Base-by-base conservation (phyloP, 1,284 basidiomycete genomes). In the Boletus sp. region DNA sequence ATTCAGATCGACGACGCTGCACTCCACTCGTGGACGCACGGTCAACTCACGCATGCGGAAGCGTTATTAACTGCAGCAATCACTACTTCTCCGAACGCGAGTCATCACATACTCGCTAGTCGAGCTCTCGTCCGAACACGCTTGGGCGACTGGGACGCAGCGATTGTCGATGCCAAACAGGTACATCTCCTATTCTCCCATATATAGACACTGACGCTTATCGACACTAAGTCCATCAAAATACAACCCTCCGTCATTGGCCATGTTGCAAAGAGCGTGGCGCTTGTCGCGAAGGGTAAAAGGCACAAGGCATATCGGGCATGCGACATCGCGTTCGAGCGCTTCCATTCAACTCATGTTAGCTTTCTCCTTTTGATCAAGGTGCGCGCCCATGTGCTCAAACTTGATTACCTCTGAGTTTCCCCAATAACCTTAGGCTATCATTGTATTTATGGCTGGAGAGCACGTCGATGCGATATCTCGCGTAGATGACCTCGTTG, bases 41-140 rank as follows among this genome's bases (percentile, higher is more conserved):
- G 16, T 13, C 27, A 33, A 2, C 30, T 46, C 7, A 4, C 8
- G 5, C 22, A 14, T 9, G 8, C 27, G 2, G 36, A 45, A 9
- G 20, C 2, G 4, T 9, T 25, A 25, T 23, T 45, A 3, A 41
- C 43, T 1, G 8, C 8, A 2, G n/a, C 12, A 22, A 41, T 45
- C 4, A 1, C 27, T 2, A 12, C 3, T 26, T 30, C 33, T 23
- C 32, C 1, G 14, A 35, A 19, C 6, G 1, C 16, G 22, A 8
- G 4, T 2, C 32, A 41, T 20, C 27, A 46, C 23, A 6, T 27
- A 8, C 36, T 56, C 2, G 49, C 46, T 2, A 36, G 33, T 16
- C 36, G 54, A n/a, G 46, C 46, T 13, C 41, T 55, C 14, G 26
- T 56, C 0, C 27, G 35, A 3, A 17, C 42, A 12, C 32, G 32